These are phyloP conservation scores for Xerocomellus amylosporus DNA, from an alignment of 768 basidiomycete species.

Conservation along the genomic window DNA sequence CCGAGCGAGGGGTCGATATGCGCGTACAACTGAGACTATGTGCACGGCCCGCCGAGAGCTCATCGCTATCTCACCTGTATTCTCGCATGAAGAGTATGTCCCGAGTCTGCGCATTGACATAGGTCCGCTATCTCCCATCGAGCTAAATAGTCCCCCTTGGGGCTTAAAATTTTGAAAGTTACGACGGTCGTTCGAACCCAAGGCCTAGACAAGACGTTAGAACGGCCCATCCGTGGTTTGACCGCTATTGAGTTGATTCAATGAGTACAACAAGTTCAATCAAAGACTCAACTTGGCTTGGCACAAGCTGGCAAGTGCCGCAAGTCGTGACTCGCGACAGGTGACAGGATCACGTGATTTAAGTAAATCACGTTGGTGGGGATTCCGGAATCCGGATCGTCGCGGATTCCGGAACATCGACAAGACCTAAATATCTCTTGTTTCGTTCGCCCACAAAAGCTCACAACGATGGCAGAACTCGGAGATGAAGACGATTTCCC, in stretches of 20 bases:
- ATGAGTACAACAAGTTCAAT: background rate
- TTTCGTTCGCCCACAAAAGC: background rate
- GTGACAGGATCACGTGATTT: too few relatives aligned
- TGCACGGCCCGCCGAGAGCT: constrained; percentile 1
- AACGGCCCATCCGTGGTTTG: background rate
- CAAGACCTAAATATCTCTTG: background rate
- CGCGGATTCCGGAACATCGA: too few relatives aligned
- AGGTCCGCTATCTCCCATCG: background rate
- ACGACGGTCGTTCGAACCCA: background rate
- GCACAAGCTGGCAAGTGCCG: too few relatives aligned
- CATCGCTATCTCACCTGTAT: background rate
- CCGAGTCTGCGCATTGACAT: background rate
- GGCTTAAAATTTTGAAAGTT: background rate
- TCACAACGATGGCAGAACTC: constrained; percentile 22
- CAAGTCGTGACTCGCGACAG: too few relatives aligned
- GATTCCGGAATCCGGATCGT: too few relatives aligned
- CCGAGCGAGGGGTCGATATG: background rate
- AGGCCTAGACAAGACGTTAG: background rate
- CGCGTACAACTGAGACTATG: background rate
- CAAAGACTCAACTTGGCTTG: too few relatives aligned
- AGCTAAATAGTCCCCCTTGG: background rate
- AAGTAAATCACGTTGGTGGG: too few relatives aligned
- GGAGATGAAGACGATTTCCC: constrained; percentile 51
- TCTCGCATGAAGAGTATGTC: background rate
- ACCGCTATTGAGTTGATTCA: background rate